These are phyloP conservation scores for Trametes maxima DNA, from an alignment of 768 basidiomycete species.

Conservation along the genomic window DNA sequence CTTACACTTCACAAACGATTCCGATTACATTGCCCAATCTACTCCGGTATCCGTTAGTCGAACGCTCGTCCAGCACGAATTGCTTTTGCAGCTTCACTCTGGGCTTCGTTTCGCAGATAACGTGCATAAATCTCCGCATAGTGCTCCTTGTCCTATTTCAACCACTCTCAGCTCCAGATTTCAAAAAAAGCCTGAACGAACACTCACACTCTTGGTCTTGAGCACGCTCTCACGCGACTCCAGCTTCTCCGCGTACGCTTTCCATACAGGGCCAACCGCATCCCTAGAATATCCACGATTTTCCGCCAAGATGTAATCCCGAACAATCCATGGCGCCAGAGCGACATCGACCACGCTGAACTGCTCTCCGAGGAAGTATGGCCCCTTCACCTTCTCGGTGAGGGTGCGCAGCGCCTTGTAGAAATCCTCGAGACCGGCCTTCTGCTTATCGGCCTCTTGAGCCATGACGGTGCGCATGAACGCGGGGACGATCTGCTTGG, in stretches of 20 bases:
- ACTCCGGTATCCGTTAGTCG: not conserved
- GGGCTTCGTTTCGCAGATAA: conserved; percentile 55
- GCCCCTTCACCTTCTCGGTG: conserved; percentile 44
- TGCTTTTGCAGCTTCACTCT: conserved; percentile 35
- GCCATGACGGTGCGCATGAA: conserved; percentile 46
- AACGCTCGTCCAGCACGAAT: conserved; percentile 27
- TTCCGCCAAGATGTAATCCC: conserved; percentile 52
- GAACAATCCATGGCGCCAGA: conserved; percentile 56
- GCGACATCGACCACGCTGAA: conserved; percentile 57
- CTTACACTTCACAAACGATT: no score
- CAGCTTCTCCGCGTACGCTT: conserved; percentile 45
- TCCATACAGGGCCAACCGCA: conserved; percentile 48
- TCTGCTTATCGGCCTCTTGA: conserved; percentile 41
- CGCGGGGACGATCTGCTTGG: conserved; percentile 54
- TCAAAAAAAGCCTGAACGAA: no score
- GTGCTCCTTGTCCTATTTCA: conserved; percentile 42
- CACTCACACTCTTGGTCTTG: conserved; percentile 42
- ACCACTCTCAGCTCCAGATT: not conserved
- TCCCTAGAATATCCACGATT: conserved; percentile 49
- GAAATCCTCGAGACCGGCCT: conserved; percentile 40
- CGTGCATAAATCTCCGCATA: conserved; percentile 52
- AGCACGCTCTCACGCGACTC: conserved; percentile 48
- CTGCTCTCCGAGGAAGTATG: conserved; percentile 58
- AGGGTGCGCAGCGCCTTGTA: conserved; percentile 41
- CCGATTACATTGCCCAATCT: no score